A percentile compares a stretch with the other conserved stretches of the same genome.
Conservation (phyloP, 192 early-diverging fungal genomes). For the Linnemannia exigua region DNA sequence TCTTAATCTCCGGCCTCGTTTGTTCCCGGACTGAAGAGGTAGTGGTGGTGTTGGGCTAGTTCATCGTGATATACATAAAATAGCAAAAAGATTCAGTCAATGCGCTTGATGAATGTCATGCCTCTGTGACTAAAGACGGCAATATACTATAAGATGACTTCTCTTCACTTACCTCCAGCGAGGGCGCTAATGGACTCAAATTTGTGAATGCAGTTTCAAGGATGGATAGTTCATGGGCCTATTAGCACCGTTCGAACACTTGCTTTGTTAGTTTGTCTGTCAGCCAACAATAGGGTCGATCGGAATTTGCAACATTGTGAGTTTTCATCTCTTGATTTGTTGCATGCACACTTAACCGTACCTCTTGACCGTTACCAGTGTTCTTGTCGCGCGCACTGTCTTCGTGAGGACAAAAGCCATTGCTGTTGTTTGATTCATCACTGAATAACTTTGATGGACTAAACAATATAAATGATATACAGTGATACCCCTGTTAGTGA, state of each 20-base stretch:
- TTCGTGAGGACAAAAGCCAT: not conserved
- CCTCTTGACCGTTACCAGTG: not conserved
- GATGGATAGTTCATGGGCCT: not conserved
- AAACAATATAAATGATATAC: not conserved
- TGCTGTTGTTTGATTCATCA: not conserved
- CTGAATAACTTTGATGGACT: constrained; percentile 32
- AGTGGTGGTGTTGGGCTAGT: not conserved
- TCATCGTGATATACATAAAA: not conserved
- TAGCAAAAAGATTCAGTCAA: not conserved
- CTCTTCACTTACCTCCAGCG: constrained; percentile 39
- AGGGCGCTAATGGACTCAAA: constrained; percentile 14
- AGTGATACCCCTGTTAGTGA: not conserved
- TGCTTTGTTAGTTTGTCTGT: not conserved
- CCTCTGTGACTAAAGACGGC: not conserved
- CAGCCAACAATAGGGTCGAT: not conserved
- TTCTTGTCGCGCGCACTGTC: not conserved
- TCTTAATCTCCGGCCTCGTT: not conserved
- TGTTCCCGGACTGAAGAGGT: not conserved
- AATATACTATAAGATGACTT: not conserved
- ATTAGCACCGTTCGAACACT: too few relatives aligned
- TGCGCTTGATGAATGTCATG: not conserved
- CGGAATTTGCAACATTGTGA: not conserved
- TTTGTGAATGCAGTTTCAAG: not conserved
- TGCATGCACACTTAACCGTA: too few relatives aligned
- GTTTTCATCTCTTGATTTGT: not conserved